Evolutionary conservation across 2,329 filamentous ascomycete species (phyloP), one percentile per base, ranked within the genome.

Genomic region (Penicillium italicum): DNA sequence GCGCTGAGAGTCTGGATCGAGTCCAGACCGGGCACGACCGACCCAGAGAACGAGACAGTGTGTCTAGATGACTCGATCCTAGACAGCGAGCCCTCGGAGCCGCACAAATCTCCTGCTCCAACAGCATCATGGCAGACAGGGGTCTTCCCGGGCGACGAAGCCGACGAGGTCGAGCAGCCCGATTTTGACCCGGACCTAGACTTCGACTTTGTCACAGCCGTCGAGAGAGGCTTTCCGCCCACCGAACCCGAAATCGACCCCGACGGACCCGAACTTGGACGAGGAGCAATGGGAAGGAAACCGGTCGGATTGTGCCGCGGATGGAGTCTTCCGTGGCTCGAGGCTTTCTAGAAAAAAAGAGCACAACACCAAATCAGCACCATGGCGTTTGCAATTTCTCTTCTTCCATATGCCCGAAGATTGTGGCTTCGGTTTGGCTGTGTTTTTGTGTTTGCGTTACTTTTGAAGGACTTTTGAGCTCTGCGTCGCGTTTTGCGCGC

Each of bases 401-500:
- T 55, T 38, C 22, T 49, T 56, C 38, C 51, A 33, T 22, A 22
- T 36, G 45, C 42, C 42, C 52, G 53, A 55, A 55, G 50, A 62
- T 53, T 53, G 53, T 54, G 61, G 52, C 50, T 48, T 59, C 53
- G 50, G 43, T 44, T 49, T 50, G 46, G 53, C 26, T 50, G 55
- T 53, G 46, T 59, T 52, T 52, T 40, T 60, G 61, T 62, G 50
- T 51, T 59, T 63, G 62, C 62, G 62, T 64, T 69, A 70, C 68
- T 70, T 71, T 70, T 68, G 62, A 64, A 56, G 55, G 42, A 44
- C 28, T 56, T 61, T 69, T 68, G 46, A 64, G 60, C 62, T 73
- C 70, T 53, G 67, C 64, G 59, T 73, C 71, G 38, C 70, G 69
- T 55, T 65, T 70, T 38, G 67, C 61, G 50, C 93, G 94, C 70